Evolutionary conservation across 2,329 filamentous ascomycete species (phyloP).

Genomic region (Fusarium sp.): DNA sequence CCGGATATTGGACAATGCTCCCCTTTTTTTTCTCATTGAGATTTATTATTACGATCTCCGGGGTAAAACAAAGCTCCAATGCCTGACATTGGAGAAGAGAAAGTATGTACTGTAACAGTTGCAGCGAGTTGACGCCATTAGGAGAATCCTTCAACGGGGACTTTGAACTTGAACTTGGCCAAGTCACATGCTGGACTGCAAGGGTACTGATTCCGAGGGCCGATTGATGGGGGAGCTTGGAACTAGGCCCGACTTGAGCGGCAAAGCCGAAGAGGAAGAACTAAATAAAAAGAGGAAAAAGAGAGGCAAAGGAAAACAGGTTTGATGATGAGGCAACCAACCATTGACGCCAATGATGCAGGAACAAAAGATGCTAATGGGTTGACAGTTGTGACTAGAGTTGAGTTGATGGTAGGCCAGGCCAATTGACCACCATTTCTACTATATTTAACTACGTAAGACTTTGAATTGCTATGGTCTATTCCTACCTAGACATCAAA

Average conservation of each 20-base stretch:
- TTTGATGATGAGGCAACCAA: constrained; percentile 14
- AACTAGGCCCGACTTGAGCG: constrained; percentile 21
- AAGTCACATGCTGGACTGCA: constrained; percentile 24
- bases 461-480: background rate
- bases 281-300: background rate
- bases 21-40: background rate
- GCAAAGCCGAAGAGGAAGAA: constrained; percentile 9
- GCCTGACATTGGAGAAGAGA: background rate
- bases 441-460: background rate
- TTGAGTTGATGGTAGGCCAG: background rate
- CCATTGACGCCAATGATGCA: constrained; percentile 26
- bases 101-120: background rate
- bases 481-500: background rate
- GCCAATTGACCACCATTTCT: background rate
- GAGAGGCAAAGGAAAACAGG: constrained; percentile 8
- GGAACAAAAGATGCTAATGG: constrained; percentile 16
- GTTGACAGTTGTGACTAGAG: background rate
- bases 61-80: background rate
- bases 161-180: background rate
- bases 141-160: background rate
- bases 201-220: constrained; percentile 13
- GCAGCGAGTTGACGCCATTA: background rate
- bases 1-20: constrained; percentile 10
- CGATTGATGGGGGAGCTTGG: constrained; percentile 2
- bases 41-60: background rate